These are phyloP conservation scores for Leptomonas pyrrhocoris DNA, from an alignment of 208 protist species.

Conservation along the genomic window DNA sequence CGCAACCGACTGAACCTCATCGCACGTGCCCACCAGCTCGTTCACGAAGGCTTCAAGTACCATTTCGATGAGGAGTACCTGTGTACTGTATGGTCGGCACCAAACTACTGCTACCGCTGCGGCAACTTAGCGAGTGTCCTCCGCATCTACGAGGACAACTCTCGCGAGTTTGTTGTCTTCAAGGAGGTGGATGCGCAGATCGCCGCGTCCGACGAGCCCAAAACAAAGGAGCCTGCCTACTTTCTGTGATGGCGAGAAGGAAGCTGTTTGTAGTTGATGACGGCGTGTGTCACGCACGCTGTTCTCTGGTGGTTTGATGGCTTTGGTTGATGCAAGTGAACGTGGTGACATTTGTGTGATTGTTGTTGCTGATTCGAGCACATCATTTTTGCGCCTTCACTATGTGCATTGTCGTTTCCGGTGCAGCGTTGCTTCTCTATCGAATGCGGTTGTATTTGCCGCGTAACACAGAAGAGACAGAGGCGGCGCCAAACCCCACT, in stretches of 20 bases:
- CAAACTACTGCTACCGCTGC: constrained; percentile 98
- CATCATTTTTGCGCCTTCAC: too few relatives aligned
- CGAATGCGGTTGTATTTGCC: too few relatives aligned
- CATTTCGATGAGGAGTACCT: constrained; percentile 86
- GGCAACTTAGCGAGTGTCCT: constrained; percentile 95
- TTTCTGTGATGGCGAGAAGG: constrained; percentile 68
- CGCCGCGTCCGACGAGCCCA: constrained; percentile 32
- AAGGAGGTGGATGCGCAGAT: constrained; percentile 77
- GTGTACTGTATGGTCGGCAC: constrained; percentile 97
- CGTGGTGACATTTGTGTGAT: too few relatives aligned
- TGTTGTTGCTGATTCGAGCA: too few relatives aligned
- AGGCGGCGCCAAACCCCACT: too few relatives aligned
- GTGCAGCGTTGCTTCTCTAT: too few relatives aligned
- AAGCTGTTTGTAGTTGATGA: too few relatives aligned
- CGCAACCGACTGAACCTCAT: constrained; percentile 88
- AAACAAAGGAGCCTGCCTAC: constrained; percentile 58
- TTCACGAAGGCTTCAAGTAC: constrained; percentile 92
- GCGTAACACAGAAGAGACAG: too few relatives aligned
- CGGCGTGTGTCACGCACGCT: neutral
- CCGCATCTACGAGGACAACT: constrained; percentile 89
- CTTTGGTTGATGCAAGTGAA: too few relatives aligned
- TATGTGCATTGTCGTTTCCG: too few relatives aligned
- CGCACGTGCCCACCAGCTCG: constrained; percentile 90
- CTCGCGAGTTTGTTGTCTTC: constrained; percentile 85
- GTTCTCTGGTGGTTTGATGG: neutral